Conservation (phyloP, 148 eudicot genomes). For the Gaultheria prostrata region DNA sequence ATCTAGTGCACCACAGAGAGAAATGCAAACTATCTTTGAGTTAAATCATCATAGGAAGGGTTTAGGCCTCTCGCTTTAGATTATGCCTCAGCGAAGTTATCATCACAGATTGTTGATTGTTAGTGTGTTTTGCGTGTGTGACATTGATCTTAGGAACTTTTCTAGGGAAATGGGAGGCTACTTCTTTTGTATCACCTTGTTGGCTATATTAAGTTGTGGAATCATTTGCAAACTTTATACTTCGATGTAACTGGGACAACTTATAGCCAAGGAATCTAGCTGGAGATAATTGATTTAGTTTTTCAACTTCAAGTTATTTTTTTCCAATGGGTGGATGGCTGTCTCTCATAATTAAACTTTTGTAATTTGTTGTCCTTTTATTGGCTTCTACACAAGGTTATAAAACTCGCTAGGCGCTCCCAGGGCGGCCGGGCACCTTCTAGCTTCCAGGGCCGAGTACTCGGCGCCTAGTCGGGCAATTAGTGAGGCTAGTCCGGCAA, state of each 20-base stretch:
- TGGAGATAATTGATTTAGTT: background rate
- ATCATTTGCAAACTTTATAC: background rate
- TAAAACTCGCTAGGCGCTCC: no score
- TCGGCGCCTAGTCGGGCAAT: no score
- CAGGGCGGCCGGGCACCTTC: no score
- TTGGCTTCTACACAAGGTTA: background rate
- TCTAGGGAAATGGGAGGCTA: background rate
- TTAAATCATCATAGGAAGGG: background rate
- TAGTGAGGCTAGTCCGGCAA: no score
- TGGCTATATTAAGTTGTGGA: background rate
- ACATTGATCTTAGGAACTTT: background rate
- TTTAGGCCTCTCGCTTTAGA: background rate
- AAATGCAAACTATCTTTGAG: background rate
- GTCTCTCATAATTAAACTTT: background rate
- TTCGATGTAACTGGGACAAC: background rate
- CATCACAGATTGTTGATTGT: background rate
- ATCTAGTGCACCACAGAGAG: background rate
- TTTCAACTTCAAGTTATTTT: background rate
- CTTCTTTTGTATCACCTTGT: background rate
- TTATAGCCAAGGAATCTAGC: background rate
- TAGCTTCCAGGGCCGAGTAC: no score
- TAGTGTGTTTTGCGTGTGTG: background rate
- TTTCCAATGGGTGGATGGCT: background rate
- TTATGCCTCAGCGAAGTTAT: background rate
- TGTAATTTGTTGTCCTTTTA: background rate